phyloP scores from a whole-genome alignment of 352 stramenopile genomes.

The Globisporangium cystogenes region DNA sequence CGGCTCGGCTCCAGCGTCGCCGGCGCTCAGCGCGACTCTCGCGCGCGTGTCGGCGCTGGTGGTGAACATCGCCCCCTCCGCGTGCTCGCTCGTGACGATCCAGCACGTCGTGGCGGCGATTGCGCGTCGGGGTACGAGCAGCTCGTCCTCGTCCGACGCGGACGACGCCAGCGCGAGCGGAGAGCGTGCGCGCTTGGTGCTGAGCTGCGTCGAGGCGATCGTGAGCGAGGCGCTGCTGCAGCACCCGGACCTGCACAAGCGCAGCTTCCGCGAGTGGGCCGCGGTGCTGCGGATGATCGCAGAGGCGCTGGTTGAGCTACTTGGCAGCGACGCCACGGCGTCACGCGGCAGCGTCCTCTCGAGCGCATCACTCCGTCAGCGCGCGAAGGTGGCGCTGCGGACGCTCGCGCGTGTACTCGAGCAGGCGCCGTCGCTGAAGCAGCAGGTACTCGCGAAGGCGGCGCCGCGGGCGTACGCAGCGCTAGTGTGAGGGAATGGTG shows the following conservation, averaged over 20 bases:
- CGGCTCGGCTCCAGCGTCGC: slow-evolving; percentile 1
- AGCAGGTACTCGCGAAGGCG: slow-evolving; percentile 26
- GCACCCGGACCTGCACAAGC: slow-evolving; percentile 48
- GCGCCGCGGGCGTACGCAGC: slow-evolving; percentile 11
- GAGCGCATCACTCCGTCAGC: slow-evolving; percentile 8
- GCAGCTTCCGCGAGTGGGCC: slow-evolving; percentile 42
- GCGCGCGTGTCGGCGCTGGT: slow-evolving; percentile 21
- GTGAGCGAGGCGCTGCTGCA: slow-evolving; percentile 30
- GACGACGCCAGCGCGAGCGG: neutral
- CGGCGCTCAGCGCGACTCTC: slow-evolving; percentile 14
- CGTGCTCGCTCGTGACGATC: slow-evolving; percentile 36
- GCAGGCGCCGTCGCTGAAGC: slow-evolving; percentile 36
- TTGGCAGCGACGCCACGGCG: neutral
- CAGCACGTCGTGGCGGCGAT: slow-evolving; percentile 19
- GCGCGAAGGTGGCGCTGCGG: slow-evolving; percentile 10
- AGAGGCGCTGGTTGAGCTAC: slow-evolving; percentile 19
- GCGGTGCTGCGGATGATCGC: slow-evolving; percentile 26
- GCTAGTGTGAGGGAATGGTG: slow-evolving; percentile 22
- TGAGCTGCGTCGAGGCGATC: slow-evolving; percentile 32
- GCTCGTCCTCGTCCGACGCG: neutral
- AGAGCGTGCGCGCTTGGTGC: slow-evolving; percentile 4
- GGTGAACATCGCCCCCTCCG: slow-evolving; percentile 20
- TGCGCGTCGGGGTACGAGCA: neutral
- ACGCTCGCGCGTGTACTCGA: slow-evolving; percentile 22
- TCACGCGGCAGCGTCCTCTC: neutral